A percentile compares a stretch with the other conserved stretches of the same genome.
Conservation (phyloP, 352 stramenopile genomes). For the Phytopythium montanum region DNA sequence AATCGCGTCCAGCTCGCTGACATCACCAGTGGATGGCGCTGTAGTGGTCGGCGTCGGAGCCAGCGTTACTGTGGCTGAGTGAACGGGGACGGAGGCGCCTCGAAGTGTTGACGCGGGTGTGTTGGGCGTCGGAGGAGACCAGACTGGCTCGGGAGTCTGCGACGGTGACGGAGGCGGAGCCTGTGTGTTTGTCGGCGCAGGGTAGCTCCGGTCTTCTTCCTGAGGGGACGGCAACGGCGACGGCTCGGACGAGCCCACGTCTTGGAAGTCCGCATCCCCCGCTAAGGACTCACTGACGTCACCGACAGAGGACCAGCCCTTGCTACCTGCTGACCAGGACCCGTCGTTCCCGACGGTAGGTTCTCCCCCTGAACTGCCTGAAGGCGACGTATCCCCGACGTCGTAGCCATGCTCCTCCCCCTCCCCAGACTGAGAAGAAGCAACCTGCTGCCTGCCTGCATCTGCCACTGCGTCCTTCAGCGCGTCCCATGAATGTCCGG, state of each 20-base stretch:
- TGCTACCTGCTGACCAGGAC: not conserved
- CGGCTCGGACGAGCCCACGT: not conserved
- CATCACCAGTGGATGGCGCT: not conserved
- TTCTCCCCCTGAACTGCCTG: not conserved
- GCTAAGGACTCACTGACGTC: not conserved
- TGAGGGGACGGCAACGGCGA: not conserved
- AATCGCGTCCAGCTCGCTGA: constrained; percentile 1
- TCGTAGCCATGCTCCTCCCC: not conserved
- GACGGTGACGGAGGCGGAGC: not conserved
- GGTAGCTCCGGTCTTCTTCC: not conserved
- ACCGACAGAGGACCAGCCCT: not conserved
- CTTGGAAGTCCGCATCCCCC: not conserved
- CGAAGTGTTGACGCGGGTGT: not conserved
- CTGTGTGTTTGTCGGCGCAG: not conserved
- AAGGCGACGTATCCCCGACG: not conserved
- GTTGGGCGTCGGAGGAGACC: not conserved
- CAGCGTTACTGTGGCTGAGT: not conserved
- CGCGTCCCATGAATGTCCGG: not conserved
- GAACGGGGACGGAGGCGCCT: not conserved
- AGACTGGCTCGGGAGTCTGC: not conserved
- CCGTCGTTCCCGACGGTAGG: not conserved
- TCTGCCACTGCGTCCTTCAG: not conserved
- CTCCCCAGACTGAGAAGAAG: not conserved
- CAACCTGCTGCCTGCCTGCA: not conserved
- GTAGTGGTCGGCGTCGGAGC: not conserved